These are phyloP conservation scores for Bacterosira constricta DNA, from an alignment of 108 stramenopile genomes.

Conservation along the genomic window DNA sequence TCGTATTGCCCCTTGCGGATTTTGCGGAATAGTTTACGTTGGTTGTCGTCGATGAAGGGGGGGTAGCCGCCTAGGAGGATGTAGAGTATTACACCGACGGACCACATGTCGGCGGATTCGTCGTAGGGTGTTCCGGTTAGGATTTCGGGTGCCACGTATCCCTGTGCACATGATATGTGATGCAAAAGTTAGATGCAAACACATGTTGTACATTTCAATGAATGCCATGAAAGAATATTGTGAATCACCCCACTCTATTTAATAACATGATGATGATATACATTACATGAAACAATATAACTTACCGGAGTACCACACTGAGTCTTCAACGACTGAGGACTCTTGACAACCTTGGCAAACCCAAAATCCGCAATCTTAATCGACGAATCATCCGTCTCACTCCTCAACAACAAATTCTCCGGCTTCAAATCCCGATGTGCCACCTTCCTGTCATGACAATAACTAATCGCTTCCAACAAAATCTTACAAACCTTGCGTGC, in stretches of 20 bases:
- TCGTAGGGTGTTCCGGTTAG: slow-evolving; percentile 89
- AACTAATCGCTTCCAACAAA: slow-evolving; percentile 80
- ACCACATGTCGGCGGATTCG: slow-evolving; percentile 96
- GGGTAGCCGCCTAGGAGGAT: slow-evolving; percentile 96
- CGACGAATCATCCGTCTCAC: slow-evolving; percentile 77
- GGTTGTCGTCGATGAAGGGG: slow-evolving; percentile 86
- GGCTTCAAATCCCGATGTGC: slow-evolving; percentile 94
- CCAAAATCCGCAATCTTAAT: slow-evolving; percentile 99
- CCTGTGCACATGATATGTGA: too few relatives aligned
- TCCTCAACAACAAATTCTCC: slow-evolving; percentile 91
- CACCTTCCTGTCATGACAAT: slow-evolving; percentile 81
- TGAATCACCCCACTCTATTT: too few relatives aligned
- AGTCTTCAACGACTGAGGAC: slow-evolving; percentile 70
- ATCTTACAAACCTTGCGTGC: slow-evolving; percentile 82
- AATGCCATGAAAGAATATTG: background rate
- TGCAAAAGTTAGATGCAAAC: too few relatives aligned
- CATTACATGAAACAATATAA: slow-evolving; percentile 20
- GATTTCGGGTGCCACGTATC: slow-evolving; percentile 97
- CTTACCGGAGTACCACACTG: slow-evolving; percentile 92
- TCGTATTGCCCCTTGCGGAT: slow-evolving; percentile 81
- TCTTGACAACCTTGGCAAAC: slow-evolving; percentile 86
- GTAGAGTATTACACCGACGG: slow-evolving; percentile 95
- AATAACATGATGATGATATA: too few relatives aligned
- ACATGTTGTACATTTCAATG: background rate
- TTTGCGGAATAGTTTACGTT: slow-evolving; percentile 81